phyloP scores from a whole-genome alignment of 352 stramenopile genomes.

The Vaucheria bursata region DNA sequence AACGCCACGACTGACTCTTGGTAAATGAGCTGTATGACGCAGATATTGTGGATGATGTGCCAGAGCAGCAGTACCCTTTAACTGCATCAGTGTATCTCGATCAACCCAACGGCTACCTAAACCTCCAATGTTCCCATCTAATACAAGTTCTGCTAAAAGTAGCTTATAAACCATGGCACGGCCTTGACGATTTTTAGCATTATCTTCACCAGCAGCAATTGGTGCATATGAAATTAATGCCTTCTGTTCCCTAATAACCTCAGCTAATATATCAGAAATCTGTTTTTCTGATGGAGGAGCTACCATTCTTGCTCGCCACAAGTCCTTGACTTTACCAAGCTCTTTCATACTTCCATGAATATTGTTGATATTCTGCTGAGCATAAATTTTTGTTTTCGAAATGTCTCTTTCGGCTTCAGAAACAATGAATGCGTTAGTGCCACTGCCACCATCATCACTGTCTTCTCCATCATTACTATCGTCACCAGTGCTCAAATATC shows the following conservation, averaged over 20 bases:
- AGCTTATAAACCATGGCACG: conserved; percentile 9
- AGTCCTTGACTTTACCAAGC: not conserved
- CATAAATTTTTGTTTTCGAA: too few relatives aligned
- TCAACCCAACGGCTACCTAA: conserved; percentile 5
- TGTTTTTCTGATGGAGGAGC: not conserved
- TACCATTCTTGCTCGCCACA: not conserved
- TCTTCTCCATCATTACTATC: not conserved
- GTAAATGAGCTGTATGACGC: conserved; percentile 34
- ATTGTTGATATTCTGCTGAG: too few relatives aligned
- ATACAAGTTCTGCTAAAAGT: not conserved
- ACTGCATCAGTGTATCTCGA: conserved; percentile 21
- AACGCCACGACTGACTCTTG: conserved; percentile 30
- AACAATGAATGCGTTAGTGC: not conserved
- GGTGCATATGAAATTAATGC: not conserved
- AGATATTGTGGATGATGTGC: conserved; percentile 46
- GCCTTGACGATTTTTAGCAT: not conserved
- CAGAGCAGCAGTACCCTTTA: conserved; percentile 37
- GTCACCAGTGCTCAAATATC: too few relatives aligned
- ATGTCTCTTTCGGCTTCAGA: too few relatives aligned
- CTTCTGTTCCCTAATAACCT: not conserved
- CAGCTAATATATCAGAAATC: not conserved
- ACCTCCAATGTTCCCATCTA: not conserved
- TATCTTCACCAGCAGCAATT: not conserved
- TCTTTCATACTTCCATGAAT: too few relatives aligned
- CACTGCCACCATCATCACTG: not conserved